Evolutionary conservation across 305 asterid genomes (phyloP).

Genomic region (Solanum aculeatissimum): DNA sequence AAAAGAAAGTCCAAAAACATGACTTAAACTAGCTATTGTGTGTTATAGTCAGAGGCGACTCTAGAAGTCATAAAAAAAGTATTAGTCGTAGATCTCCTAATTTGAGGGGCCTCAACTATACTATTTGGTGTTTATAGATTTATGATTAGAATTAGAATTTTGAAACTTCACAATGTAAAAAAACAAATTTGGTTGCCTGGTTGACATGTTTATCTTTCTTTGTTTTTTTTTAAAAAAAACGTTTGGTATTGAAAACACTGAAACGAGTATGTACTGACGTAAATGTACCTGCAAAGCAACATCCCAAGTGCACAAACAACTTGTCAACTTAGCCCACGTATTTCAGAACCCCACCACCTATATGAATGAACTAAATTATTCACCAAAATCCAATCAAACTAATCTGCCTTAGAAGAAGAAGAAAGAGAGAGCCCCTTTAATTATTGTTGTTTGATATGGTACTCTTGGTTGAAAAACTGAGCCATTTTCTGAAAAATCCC

Average conservation of each 20-base stretch:
- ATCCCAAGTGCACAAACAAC: neutral
- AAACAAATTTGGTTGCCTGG: neutral
- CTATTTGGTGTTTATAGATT: neutral
- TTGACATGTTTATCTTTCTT: neutral
- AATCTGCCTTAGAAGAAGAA: neutral
- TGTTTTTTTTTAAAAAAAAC: too few relatives aligned
- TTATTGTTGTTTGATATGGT: slow-evolving; percentile 22
- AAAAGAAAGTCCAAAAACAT: neutral
- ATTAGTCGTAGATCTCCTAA: too few relatives aligned
- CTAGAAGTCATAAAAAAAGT: too few relatives aligned
- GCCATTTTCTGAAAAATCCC: slow-evolving; percentile 22
- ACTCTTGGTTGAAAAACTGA: slow-evolving; percentile 27
- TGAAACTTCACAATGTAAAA: neutral
- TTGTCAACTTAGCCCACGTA: neutral
- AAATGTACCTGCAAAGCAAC: neutral
- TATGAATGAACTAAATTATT: neutral
- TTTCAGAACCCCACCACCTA: neutral
- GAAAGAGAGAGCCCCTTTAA: neutral
- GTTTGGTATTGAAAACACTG: neutral
- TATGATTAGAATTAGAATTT: neutral
- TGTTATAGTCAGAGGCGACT: neutral
- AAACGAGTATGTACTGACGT: neutral
- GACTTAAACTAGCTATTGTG: neutral
- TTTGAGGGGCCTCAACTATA: neutral
- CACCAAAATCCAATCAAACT: neutral